Base-by-base conservation (phyloP, 108 stramenopile species). In the Fragilaria radians region DNA sequence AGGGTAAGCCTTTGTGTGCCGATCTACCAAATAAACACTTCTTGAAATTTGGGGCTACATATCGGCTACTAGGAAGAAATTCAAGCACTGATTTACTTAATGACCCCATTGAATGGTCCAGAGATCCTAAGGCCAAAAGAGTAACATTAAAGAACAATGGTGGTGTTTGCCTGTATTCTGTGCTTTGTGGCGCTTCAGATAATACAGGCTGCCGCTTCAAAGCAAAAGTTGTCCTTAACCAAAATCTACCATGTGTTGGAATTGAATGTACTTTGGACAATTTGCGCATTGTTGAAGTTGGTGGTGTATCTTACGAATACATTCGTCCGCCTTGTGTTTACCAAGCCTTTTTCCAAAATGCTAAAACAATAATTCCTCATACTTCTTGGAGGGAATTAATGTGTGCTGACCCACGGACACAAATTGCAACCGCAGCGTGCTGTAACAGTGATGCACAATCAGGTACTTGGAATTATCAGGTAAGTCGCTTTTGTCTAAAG, bases 201-300 rank as follows among this genome's bases (percentile, higher is more conserved):
- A 31, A 29, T 28, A 64, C 66, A 4, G 33, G 32, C 7, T 75
- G 74, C 56, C 51, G 26, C 1, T 58, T 48, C 29, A 14, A 26
- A 27, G 4, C 64, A 1, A 33, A 27, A 31, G 42, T 62, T 24
- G 47, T 49, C 3, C 42, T 75, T 4, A 27, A 49, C 18, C 23
- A 63, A n/a, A 33, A 65, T 31, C 0, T 75, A 0, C 0, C 2
- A 48, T 75, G 74, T 24, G 31, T 19, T 25, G 80, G 66, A 3
- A 23, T 32, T 7, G 85, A 87, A 71, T 87, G 77, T 52, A 9
- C 25, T 17, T 73, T 74, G 11, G 80, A 81, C 26, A 73, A 68
- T 17, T n/a, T 77, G 24, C 72, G 79, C 21, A 52, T 57, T 59
- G 54, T 80, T 5, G 11, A 70, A 42, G 28, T 80, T 18, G 52